These are phyloP conservation scores for Chalaropsis thielavioides DNA, from an alignment of 2,329 filamentous ascomycete genomes.

Conservation along the genomic window DNA sequence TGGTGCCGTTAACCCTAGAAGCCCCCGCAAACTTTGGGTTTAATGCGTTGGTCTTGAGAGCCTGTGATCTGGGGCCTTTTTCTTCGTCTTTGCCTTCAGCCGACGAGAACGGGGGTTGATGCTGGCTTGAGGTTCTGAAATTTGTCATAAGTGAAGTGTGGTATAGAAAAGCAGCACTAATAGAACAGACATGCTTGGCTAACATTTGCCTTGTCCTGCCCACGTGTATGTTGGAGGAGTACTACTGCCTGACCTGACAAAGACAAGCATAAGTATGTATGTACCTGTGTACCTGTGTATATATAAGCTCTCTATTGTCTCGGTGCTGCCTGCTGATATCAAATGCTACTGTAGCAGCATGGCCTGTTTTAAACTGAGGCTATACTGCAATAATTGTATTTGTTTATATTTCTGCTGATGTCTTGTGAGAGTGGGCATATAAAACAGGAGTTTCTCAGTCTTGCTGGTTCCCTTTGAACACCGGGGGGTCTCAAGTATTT, in stretches of 20 bases:
- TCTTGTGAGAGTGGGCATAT: neutral
- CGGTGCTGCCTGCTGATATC: neutral
- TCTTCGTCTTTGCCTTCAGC: neutral
- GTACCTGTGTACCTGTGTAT: too few species aligned
- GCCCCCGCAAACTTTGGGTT: neutral
- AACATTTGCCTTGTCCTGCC: too few species aligned
- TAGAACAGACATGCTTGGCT: too few species aligned
- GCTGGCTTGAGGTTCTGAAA: neutral
- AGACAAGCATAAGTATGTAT: neutral
- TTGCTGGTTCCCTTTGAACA: too few species aligned
- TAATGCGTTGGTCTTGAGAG: neutral
- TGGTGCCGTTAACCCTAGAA: neutral
- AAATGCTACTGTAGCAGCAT: conserved; percentile 1
- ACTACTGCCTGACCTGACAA: too few species aligned
- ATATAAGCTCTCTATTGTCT: neutral
- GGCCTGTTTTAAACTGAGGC: neutral
- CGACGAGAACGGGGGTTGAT: neutral
- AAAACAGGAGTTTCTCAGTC: too few species aligned
- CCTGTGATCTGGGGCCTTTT: neutral
- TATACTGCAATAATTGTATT: neutral
- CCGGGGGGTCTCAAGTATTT: neutral
- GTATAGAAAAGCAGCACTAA: neutral
- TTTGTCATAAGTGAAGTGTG: neutral
- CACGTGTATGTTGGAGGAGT: neutral
- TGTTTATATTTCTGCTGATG: neutral